phyloP scores from a whole-genome alignment of 192 early-diverging fungal genomes.

The Linnemannia zychae region DNA sequence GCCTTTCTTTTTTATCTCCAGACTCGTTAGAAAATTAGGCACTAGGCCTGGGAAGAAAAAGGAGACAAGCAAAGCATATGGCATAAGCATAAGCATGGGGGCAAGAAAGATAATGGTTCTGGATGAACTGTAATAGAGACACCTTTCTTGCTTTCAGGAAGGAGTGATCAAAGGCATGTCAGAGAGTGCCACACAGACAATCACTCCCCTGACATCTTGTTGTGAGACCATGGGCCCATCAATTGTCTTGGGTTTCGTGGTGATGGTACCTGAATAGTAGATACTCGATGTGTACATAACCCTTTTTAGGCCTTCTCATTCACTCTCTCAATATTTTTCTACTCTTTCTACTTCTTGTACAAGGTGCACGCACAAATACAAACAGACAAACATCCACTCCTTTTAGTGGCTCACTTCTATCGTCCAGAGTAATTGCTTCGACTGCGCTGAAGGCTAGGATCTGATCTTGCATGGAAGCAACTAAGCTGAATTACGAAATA shows the following conservation, averaged over 20 bases:
- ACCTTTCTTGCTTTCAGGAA: background rate
- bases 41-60: background rate
- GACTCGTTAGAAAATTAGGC: background rate
- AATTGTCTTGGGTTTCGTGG: background rate
- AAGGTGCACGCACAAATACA: background rate
- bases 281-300: no score
- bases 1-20: no score
- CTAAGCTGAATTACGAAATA: background rate
- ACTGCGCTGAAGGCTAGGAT: constrained; percentile 1
- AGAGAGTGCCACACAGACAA: background rate
- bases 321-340: no score
- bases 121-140: background rate
- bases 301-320: no score
- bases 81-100: background rate
- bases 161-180: background rate
- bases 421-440: background rate
- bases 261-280: no score
- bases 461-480: constrained; percentile 4
- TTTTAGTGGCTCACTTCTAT: background rate
- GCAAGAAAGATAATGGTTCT: background rate
- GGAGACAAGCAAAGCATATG: background rate
- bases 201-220: background rate
- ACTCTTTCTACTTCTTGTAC: no score
- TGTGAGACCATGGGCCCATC: constrained; percentile 3
- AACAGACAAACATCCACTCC: no score